Evolutionary conservation across 805 yeast genomes (phyloP), one percentile per base, ranked within the genome.

Genomic region (Debaryomyces hansenii): DNA sequence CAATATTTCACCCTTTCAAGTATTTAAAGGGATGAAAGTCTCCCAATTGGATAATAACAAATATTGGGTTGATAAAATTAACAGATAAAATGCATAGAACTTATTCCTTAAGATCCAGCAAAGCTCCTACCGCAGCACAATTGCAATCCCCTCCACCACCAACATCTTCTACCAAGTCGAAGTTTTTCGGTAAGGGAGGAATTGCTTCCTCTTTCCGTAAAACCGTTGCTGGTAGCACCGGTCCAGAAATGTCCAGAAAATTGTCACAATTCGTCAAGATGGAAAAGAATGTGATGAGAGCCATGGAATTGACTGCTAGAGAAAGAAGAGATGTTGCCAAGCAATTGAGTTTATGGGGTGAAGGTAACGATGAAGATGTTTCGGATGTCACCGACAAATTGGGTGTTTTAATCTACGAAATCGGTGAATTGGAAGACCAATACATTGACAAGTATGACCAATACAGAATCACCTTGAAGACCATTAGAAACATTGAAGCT

Each of bases 111-210:
- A 90, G 99, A 82, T 84, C 90, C 60, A 70, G 85, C 46, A 87
- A 96, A 72, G 98, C 97, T 34, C 99, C 99, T 52, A 91, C 99
- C 47, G 98, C 98, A 50, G 82, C 96, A 56, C 97, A 92, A 74
- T 72, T 92, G 72, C 91, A 86, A 67, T 80, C 87, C 42, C 97
- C 98, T 29, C 92, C 96, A 46, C 98, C 98, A 40, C 98, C 97
- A 55, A 85, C 96, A 36, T 84, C 97, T 28, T 75, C 96, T 45
- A 87, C 97, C 62, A 90, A 90, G 76, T 80, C 84, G 59, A 84
- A 84, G 63, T 92, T 91, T 75, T 92, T 94, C 63, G 98, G 98
- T 63, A 83, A 84, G 69, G 90, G 91, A 46, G 77, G 81, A 12
- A 66, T 79, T 61, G 72, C 82, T 41, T 78, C 81, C 46, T 64